Evolutionary conservation across 139 green algal species (phyloP).

Genomic region (Marvania coccoides): DNA sequence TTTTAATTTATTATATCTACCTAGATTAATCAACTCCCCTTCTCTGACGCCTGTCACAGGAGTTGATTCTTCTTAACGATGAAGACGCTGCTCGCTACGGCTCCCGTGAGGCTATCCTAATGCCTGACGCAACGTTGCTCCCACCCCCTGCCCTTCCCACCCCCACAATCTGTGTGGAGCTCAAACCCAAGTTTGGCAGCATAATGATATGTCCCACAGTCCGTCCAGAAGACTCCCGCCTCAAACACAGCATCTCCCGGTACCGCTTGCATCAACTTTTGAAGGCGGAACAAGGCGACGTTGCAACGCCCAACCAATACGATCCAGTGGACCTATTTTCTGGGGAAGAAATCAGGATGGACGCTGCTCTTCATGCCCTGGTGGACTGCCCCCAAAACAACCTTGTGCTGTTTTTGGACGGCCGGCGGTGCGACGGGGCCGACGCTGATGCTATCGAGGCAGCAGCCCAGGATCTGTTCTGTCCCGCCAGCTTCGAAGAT

Average conservation of each 20-base stretch:
- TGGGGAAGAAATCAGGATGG: conserved; percentile 21
- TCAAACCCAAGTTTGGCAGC: conserved; percentile 69
- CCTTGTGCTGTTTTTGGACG: conserved; percentile 60
- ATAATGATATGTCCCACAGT: conserved; percentile 15
- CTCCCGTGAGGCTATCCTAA: not conserved
- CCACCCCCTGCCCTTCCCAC: no score
- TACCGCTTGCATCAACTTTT: conserved; percentile 58
- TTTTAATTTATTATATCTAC: not conserved
- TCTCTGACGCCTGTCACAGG: not conserved
- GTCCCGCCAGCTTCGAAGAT: no score
- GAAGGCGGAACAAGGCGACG: conserved; percentile 49
- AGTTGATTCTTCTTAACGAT: not conserved
- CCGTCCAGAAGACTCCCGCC: not conserved
- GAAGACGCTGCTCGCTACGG: not conserved
- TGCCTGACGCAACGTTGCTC: conserved; percentile 24
- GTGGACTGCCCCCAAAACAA: conserved; percentile 66
- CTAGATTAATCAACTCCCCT: not conserved
- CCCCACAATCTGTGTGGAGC: conserved; percentile 45
- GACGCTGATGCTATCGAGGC: not conserved
- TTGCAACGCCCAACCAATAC: conserved; percentile 38
- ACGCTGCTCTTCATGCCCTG: conserved; percentile 27
- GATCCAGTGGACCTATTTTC: conserved; percentile 77
- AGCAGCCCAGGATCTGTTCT: no score
- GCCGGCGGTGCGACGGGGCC: not conserved
- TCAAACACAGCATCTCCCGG: conserved; percentile 36